These are phyloP conservation scores for Erodium texanum DNA, from an alignment of 441 rosid species.

Conservation along the genomic window DNA sequence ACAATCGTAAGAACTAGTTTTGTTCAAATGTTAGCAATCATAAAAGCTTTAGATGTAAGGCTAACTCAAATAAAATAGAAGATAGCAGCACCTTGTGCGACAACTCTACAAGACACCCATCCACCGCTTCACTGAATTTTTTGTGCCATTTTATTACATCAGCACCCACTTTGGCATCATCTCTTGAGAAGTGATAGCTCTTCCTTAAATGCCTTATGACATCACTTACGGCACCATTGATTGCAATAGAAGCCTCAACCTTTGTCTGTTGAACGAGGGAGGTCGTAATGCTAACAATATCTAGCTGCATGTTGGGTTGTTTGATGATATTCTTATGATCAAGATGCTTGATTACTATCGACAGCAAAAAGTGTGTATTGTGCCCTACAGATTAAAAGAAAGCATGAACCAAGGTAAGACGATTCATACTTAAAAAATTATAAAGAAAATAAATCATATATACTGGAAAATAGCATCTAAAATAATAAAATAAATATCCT, in stretches of 20 bases:
- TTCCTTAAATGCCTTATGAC: constrained; percentile 70
- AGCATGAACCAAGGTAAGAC: constrained; percentile 25
- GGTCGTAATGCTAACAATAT: constrained; percentile 52
- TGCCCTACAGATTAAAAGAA: constrained; percentile 41
- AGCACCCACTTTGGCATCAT: constrained; percentile 50
- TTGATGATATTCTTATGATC: constrained; percentile 72
- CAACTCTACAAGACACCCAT: constrained; percentile 73
- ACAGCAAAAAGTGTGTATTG: constrained; percentile 56
- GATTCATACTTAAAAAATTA: constrained; percentile 16
- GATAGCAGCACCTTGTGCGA: constrained; percentile 47
- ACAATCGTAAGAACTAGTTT: constrained; percentile 7
- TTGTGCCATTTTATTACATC: constrained; percentile 53
- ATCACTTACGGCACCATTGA: constrained; percentile 57
- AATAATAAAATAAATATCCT: not conserved
- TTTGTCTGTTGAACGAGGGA: constrained; percentile 56
- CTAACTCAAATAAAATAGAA: not conserved
- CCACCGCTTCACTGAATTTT: constrained; percentile 55
- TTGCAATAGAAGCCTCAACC: constrained; percentile 50
- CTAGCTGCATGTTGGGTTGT: constrained; percentile 48
- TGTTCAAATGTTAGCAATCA: constrained; percentile 8
- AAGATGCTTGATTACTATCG: constrained; percentile 81
- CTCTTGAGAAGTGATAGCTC: constrained; percentile 69
- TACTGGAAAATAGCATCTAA: not conserved
- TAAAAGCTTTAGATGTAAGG: not conserved
- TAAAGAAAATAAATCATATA: not conserved